Evolutionary conservation across 352 stramenopile species (phyloP), one percentile per base, ranked within the genome.

Genomic region (Phytophthora aleatoria): DNA sequence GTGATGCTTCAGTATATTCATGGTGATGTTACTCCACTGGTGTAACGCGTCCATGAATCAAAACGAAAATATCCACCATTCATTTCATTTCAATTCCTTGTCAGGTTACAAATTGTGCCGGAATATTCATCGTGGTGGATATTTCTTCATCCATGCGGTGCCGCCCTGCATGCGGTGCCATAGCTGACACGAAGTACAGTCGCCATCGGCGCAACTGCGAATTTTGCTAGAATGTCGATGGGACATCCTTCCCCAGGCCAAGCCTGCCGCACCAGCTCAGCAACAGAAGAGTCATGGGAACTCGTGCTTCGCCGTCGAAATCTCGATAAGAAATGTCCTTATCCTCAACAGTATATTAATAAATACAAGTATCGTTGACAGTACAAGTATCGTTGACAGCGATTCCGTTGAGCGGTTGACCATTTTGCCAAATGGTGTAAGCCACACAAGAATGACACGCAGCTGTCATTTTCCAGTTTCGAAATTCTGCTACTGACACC

Each of bases 401-500:
- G 35, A 41, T 12, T n/a, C 35, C 35, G 28, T 33, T 33, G 28
- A 33, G 7, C 28, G 28, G 35, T 41, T n/a, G n/a, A 16, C 16
- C 20, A 31, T 41, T 16, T 2, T 5, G 31, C 11, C 30, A 20
- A 31, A 52, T 52, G 28, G 47, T 39, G 42, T 28, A 30, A 13
- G 16, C 27, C 5, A 28, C 16, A 48, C 42, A 28, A 48, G 9
- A 33, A 43, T 48, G 56, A 55, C 45, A 36, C 9, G 26, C 16
- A 15, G 24, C 20, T 43, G 45, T 63, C 45, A 63, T 13, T 45
- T 41, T 47, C n/a, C 3, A 3, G 5, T 4, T 55, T 54, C 20
- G 28, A 39, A 3, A 20, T 47, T 31, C 10, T 26, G 26, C 59
- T 67, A 13, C 11, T 50, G 50, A 16, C 59, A 60, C 59, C 50